These are phyloP conservation scores for Gracilaria domingensis DNA, from an alignment of 23 red algal species.

Conservation along the genomic window DNA sequence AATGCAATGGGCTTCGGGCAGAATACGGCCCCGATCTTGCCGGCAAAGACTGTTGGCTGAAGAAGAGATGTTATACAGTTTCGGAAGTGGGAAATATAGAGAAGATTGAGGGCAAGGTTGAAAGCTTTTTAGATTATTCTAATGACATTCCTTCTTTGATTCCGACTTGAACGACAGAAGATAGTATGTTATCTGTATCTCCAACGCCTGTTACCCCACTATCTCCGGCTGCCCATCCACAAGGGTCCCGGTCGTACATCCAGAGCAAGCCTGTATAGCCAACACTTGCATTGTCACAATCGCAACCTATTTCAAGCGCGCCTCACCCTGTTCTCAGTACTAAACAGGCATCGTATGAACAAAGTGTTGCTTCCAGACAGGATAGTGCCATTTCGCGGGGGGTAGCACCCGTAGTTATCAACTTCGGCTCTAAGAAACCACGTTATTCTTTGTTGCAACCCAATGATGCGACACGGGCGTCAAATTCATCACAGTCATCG, in stretches of 20 bases:
- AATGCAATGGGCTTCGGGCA: not conserved
- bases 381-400: constrained; percentile 24
- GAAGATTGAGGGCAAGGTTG: constrained; percentile 67
- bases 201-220: not conserved
- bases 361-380: not conserved
- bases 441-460: not conserved
- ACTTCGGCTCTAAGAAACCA: constrained; percentile 16
- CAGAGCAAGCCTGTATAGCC: not conserved
- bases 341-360: not conserved
- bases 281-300: not conserved
- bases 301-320: constrained; percentile 16
- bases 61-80: constrained; percentile 68
- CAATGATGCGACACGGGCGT: not conserved
- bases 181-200: not conserved
- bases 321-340: not conserved
- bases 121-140: constrained; percentile 55
- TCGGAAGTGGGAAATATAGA: constrained; percentile 54
- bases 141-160: constrained; percentile 28
- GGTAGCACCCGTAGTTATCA: constrained; percentile 56
- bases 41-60: constrained; percentile 60
- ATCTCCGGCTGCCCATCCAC: not conserved
- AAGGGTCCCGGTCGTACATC: not conserved
- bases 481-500: constrained; percentile 8
- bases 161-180: not conserved
- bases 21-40: not conserved